Base-by-base conservation (phyloP, 768 basidiomycete genomes). In the Collybia sordida region DNA sequence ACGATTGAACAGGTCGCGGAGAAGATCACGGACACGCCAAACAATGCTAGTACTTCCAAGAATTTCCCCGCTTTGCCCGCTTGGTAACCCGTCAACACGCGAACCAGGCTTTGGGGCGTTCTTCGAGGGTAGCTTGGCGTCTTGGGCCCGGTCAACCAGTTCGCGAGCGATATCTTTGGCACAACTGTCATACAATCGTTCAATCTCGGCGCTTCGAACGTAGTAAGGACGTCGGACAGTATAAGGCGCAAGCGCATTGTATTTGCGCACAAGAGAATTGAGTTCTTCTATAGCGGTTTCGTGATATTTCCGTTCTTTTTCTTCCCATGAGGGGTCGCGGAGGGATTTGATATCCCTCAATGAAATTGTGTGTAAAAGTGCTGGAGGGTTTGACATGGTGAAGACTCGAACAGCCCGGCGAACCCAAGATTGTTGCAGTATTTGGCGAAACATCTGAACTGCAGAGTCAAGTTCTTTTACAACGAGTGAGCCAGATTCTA, bases 201-300 rank as follows among this genome's bases (percentile, higher is more conserved):
- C 73, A 9, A 93, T 70, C 69, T 93, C 91, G 17, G 63, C 67
- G 7, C 72, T 71, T 19, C 80, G 76, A 19, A 72, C 66, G 51
- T 88, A 76, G 51, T 85, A 81, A 3, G 80, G 71, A 41, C 86
- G 70, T 17, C 90, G 77, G n/a, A 88, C 90, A 4, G 82, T 72
- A 59, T 88, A 88, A 1, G 90, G 91, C 11, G 91, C 92, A 38
- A 88, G 63, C 6, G 79, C 84, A 61, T 94, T 93, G 68, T 90
- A 88, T 68, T 85, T 83, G 42, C 90, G 76, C 22, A 93, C 84
- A 4, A 87, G 73, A 3, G 81, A 72, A 64, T 94, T 93, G 35
- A 93, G 67, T 56, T 93, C 85, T 24, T 73, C 75, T 31, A 93
- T 59, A 11, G 86, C 86, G 2, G 79, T 72, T 27, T 83, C 77